Evolutionary conservation across 2,329 filamentous ascomycete species (phyloP), one percentile per base, ranked within the genome.

Genomic region (Cercospora citrullina): DNA sequence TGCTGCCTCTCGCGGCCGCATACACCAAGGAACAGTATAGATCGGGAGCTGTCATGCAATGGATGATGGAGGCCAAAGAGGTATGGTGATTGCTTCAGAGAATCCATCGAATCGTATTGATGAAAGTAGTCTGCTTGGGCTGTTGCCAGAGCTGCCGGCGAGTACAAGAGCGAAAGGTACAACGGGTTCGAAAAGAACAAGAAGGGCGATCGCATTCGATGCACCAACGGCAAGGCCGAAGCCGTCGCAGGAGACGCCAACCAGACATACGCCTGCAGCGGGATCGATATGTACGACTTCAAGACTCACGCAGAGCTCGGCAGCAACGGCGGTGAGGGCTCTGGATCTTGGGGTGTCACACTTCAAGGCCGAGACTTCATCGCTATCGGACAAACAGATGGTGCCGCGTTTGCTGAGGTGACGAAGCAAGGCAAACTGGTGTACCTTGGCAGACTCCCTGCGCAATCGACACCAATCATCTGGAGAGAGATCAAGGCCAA

Each of bases 281-380:
- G 84, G 67, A 68, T 71, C 12, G 86, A 88, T 70, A 80, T 87
- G 2, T 84, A 86, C 73, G 83, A 86, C 71, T 88, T 88, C 77
- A 76, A 85, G 51, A 82, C 81, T 51, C 86, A 88, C 71, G 81
- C 82, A 3, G 81, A 82, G 31, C 81, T 88, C 2, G 86, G 86
- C 9, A 85, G 83, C 70, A 76, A 73, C n/a, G 75, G 72, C 16
- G 80, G 80, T 21, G 79, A 81, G 64, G 81, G 81, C 8, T 81
- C 80, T 12, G 81, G 79, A 2, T 85, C 83, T 0, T 87, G 84
- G 85, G 85, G 85, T 3, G 87, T 85, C 84, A 84, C 83, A 0
- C 83, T 84, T 10, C 77, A 83, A 60, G 85, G 84, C 28, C 84
- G 85, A 28, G 85, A 87, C 68, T 86, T 87, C 65, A 80, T 84